These are phyloP conservation scores for Ophiocordyceps polyrhachis-furcata DNA, from an alignment of 2,329 filamentous ascomycete species.

Conservation along the genomic window DNA sequence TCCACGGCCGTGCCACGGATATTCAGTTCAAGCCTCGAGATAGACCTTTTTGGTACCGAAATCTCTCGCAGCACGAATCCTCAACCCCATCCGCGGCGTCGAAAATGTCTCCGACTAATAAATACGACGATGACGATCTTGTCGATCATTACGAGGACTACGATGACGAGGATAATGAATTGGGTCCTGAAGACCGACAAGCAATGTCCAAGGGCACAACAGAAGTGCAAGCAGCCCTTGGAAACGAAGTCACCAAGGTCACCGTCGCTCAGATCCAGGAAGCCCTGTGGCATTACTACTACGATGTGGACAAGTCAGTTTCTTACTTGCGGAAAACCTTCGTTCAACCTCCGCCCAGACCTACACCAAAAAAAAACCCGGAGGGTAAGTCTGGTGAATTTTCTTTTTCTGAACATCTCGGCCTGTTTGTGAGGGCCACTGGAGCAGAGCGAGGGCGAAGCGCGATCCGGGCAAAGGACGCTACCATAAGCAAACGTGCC, in stretches of 20 bases:
- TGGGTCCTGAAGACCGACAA: conserved; percentile 27
- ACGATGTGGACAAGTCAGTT: conserved; percentile 73
- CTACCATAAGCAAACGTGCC: not conserved
- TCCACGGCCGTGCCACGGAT: too few relatives aligned
- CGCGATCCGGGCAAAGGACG: conserved; percentile 1
- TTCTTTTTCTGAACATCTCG: conserved; percentile 12
- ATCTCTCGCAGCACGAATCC: not conserved
- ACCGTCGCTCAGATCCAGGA: conserved; percentile 59
- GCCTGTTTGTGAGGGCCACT: conserved; percentile 9
- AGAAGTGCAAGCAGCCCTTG: conserved; percentile 48
- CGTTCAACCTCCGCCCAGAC: conserved; percentile 20
- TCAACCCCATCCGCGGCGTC: not conserved
- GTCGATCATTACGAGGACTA: conserved; percentile 31
- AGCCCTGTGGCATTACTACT: conserved; percentile 89
- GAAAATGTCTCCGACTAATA: conserved; percentile 10
- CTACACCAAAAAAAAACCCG: conserved; percentile 20
- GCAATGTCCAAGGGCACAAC: conserved; percentile 45
- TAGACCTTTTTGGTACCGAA: not conserved
- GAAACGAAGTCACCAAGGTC: conserved; percentile 35
- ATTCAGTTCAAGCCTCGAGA: not conserved
- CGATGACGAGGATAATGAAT: conserved; percentile 25
- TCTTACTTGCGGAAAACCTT: conserved; percentile 56
- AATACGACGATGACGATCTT: conserved; percentile 28
- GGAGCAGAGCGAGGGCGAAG: conserved; percentile 13
- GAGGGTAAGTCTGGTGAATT: conserved; percentile 21